phyloP scores from a whole-genome alignment of 1,284 basidiomycete genomes.

The Meripilus lineatus region DNA sequence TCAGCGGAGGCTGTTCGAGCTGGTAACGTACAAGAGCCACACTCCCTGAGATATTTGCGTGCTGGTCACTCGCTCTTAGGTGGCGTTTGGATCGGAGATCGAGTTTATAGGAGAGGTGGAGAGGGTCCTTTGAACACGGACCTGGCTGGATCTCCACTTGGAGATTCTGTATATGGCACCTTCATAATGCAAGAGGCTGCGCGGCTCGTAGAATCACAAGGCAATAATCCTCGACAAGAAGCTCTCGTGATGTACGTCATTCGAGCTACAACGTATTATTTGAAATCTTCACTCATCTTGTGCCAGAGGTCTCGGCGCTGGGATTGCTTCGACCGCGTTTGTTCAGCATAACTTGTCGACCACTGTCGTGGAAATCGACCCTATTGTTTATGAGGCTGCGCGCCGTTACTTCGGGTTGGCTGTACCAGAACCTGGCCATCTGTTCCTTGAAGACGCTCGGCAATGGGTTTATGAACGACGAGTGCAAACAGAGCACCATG shows the following conservation, averaged over 20 bases:
- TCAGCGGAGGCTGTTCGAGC: slow-evolving; percentile 25
- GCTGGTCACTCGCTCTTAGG: slow-evolving; percentile 87
- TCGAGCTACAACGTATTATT: slow-evolving; percentile 1
- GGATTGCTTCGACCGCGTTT: slow-evolving; percentile 74
- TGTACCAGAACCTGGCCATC: slow-evolving; percentile 47
- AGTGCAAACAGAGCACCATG: slow-evolving; percentile 1
- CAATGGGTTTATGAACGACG: slow-evolving; percentile 19
- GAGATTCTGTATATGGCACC: slow-evolving; percentile 78
- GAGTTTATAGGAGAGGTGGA: slow-evolving; percentile 37
- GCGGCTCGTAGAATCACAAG: slow-evolving; percentile 54
- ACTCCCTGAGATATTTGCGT: slow-evolving; percentile 74
- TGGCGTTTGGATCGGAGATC: slow-evolving; percentile 75
- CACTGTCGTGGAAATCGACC: slow-evolving; percentile 83
- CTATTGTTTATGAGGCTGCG: slow-evolving; percentile 82
- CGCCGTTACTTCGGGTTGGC: slow-evolving; percentile 72
- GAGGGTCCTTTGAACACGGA: slow-evolving; percentile 40
- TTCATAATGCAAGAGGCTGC: slow-evolving; percentile 85
- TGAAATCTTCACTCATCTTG: neutral
- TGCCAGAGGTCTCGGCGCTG: slow-evolving; percentile 77
- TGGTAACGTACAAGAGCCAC: slow-evolving; percentile 24
- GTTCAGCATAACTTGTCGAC: slow-evolving; percentile 61
- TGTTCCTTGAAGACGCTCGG: slow-evolving; percentile 73
- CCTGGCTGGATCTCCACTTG: slow-evolving; percentile 47
- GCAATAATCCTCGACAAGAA: slow-evolving; percentile 32
- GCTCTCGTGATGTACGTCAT: slow-evolving; percentile 64